phyloP scores from a whole-genome alignment of 352 stramenopile species.

The Pythium phragmitis region DNA sequence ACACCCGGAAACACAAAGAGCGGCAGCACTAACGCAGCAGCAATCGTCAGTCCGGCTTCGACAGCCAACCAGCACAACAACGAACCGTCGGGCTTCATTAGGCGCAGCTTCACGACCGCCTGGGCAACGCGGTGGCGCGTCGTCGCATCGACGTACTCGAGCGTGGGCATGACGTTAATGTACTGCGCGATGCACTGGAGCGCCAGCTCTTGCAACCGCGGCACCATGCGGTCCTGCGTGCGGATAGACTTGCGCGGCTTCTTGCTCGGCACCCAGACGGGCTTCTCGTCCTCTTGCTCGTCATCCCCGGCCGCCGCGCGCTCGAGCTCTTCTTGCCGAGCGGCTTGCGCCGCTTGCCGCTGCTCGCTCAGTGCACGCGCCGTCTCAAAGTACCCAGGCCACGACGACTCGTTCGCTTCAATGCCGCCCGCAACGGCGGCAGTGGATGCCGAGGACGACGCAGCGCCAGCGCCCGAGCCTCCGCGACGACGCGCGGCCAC shows the following conservation, averaged over 20 bases:
- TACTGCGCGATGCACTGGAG: slow-evolving; percentile 56
- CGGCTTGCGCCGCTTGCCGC: slow-evolving; percentile 54
- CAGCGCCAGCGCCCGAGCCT: not conserved
- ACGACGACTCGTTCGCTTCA: slow-evolving; percentile 28
- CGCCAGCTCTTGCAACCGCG: slow-evolving; percentile 51
- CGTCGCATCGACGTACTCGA: slow-evolving; percentile 69
- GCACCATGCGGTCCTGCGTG: slow-evolving; percentile 47
- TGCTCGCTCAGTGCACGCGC: slow-evolving; percentile 60
- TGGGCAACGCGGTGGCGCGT: slow-evolving; percentile 60
- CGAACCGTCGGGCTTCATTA: slow-evolving; percentile 56
- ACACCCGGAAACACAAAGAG: slow-evolving; percentile 84
- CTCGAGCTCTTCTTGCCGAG: slow-evolving; percentile 52
- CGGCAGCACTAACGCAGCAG: slow-evolving; percentile 44
- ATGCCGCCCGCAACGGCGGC: not conserved
- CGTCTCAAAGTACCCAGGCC: slow-evolving; percentile 79
- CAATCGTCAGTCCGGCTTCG: not conserved
- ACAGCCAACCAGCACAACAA: not conserved
- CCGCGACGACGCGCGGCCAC: slow-evolving; percentile 12
- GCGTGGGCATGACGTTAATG: slow-evolving; percentile 62
- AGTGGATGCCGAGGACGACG: not conserved
- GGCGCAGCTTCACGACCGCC: slow-evolving; percentile 51
- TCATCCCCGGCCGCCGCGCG: slow-evolving; percentile 32
- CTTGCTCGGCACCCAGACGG: slow-evolving; percentile 53
- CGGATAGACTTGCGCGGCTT: slow-evolving; percentile 47
- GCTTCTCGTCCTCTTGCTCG: slow-evolving; percentile 16